Conservation (phyloP, 768 basidiomycete genomes). For the Rhodosporidiobolus sp. region DNA sequence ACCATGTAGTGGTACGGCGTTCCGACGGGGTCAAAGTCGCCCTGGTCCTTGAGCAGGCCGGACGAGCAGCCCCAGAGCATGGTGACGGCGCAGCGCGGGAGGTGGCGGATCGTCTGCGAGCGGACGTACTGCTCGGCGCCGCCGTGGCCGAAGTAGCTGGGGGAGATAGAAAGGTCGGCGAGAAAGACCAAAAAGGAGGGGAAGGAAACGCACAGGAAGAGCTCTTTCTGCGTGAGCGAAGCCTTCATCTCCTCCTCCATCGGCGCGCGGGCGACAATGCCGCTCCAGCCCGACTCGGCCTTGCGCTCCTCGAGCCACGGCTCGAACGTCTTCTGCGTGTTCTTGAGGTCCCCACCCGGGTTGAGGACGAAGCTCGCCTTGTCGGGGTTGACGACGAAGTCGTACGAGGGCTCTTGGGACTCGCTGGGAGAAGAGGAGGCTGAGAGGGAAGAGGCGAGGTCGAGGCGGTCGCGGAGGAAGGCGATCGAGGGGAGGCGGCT, state of each 20-base stretch:
- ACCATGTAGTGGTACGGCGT: constrained; percentile 94
- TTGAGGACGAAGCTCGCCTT: constrained; percentile 83
- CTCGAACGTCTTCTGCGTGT: constrained; percentile 77
- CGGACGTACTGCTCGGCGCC: constrained; percentile 92
- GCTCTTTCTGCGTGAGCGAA: constrained; percentile 68
- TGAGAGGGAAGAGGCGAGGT: constrained; percentile 53
- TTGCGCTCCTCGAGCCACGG: constrained; percentile 74
- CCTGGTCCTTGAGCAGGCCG: constrained; percentile 79
- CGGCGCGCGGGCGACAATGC: constrained; percentile 69
- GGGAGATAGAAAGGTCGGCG: constrained; percentile 8
- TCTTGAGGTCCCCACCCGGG: constrained; percentile 81
- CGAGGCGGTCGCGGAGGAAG: constrained; percentile 79
- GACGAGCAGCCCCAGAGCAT: constrained; percentile 99
- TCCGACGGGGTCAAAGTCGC: constrained; percentile 86
- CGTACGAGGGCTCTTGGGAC: not conserved
- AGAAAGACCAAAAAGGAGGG: not conserved
- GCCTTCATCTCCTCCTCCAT: constrained; percentile 78
- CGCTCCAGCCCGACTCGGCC: constrained; percentile 69
- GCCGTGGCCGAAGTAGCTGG: constrained; percentile 93
- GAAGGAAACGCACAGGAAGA: constrained; percentile 74
- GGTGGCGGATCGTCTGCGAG: constrained; percentile 75
- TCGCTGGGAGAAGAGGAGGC: no score
- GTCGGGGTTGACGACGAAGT: constrained; percentile 58
- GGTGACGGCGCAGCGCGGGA: constrained; percentile 81
- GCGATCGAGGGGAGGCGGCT: constrained; percentile 88